Evolutionary conservation across 78 protist species (phyloP).

Genomic region (Emiliania huxleyi): DNA sequence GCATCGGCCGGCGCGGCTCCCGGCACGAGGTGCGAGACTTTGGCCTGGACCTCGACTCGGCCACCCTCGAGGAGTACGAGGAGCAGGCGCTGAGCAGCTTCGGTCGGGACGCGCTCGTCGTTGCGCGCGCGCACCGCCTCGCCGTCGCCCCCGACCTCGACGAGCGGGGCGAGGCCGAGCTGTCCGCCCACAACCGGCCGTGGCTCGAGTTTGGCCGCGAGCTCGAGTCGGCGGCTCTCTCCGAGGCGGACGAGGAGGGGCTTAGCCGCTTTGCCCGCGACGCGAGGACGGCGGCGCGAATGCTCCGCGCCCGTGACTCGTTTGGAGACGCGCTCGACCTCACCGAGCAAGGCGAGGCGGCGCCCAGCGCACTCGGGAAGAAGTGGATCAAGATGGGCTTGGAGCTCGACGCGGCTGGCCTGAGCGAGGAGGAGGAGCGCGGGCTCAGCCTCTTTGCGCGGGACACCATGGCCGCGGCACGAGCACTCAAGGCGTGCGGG

Average conservation of each 20-base stretch:
- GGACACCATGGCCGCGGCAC: background rate
- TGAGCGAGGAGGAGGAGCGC: background rate
- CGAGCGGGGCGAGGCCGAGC: background rate
- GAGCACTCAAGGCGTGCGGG: no score
- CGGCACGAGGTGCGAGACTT: background rate
- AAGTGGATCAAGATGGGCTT: background rate
- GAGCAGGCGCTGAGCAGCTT: background rate
- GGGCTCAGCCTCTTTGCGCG: background rate
- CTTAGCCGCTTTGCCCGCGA: background rate
- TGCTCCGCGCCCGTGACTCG: background rate
- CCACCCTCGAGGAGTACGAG: background rate
- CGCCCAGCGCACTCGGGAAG: background rate
- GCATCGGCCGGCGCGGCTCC: background rate
- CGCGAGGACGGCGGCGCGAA: background rate
- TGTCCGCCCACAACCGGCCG: background rate
- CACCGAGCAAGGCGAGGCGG: background rate
- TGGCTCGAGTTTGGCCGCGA: background rate
- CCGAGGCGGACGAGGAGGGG: background rate
- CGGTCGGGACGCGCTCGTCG: background rate
- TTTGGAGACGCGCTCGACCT: no score
- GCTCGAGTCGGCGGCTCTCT: background rate
- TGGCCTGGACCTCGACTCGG: background rate
- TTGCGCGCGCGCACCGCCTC: background rate
- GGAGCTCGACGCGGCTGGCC: background rate
- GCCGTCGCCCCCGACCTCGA: background rate